Evolutionary conservation across 257 asterid species (phyloP), one percentile per base, ranked within the genome.

Genomic region (Solanum etuberosum): DNA sequence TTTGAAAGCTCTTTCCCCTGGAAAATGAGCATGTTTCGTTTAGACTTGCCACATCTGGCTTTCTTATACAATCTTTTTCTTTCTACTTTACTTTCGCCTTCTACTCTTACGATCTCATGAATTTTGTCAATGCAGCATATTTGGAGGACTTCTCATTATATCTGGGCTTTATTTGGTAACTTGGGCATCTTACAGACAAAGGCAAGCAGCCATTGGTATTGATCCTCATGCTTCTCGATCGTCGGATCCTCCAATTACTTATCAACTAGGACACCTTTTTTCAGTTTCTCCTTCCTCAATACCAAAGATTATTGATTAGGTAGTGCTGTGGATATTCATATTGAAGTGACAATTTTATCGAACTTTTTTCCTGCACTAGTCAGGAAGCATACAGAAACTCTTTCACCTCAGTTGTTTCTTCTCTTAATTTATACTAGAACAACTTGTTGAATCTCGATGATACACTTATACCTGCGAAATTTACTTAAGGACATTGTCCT

Each of bases 161-260:
- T 95, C 92, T 12, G 99, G 99, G 87, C 98, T 97, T 83, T 97
- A 96, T 88, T 61, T 94, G 95, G 99, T 97, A 68, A 97, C 99
- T 20, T 95, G 98, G 98, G 98, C 98, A 74, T 94, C 99, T 12
- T 86, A 90, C 88, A 90, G 92, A 88, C 98, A 94, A 74, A 92
- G 74, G 88, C 93, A 89, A 70, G 93, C 91, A 51, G 32, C 89
- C 48, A 63, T 29, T 10, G 92, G 92, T 71, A 89, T 73, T 29
- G 87, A 85, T 61, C 86, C 90, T 42, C 93, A 88, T 35, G 61
- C 93, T 21, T 27, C 91, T 68, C 93, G 94, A 63, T 86, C 93
- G 10, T 83, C 93, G 4, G 99, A 94, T 29, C 89, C 95, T 6
- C 92, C 91, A 31, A 84, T 91, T 46, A 29, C 97, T 3, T 94